Evolutionary conservation across 805 yeast species (phyloP).

Genomic region (Yarrowia porcina): DNA sequence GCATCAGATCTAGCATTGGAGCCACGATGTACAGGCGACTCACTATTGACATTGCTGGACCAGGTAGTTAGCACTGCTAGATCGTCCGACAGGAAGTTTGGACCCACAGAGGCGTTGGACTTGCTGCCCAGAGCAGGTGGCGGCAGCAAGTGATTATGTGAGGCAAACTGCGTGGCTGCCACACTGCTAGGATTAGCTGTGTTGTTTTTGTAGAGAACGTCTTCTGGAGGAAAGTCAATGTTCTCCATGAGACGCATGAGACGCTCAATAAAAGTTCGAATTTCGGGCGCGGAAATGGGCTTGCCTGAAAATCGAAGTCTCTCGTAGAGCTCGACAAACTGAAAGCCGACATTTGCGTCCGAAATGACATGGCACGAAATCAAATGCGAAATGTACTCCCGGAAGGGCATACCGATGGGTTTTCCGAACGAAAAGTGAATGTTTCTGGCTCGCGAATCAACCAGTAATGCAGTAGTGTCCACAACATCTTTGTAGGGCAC

Average conservation of each 20-base stretch:
- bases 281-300: conserved; percentile 55
- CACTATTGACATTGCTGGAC: conserved; percentile 17
- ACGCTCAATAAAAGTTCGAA: conserved; percentile 56
- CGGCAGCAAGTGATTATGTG: not conserved
- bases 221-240: conserved; percentile 19
- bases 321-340: conserved; percentile 59
- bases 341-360: conserved; percentile 29
- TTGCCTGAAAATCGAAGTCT: conserved; percentile 62
- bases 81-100: conserved; percentile 9
- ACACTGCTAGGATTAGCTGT: conserved; percentile 13
- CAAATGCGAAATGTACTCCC: conserved; percentile 52
- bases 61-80: conserved; percentile 6
- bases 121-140: conserved; percentile 5
- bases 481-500: conserved; percentile 35
- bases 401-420: conserved; percentile 36
- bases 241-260: conserved; percentile 16
- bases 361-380: conserved; percentile 33
- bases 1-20: conserved; percentile 5
- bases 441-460: conserved; percentile 36
- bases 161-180: not conserved
- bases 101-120: conserved; percentile 9
- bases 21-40: conserved; percentile 15
- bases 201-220: conserved; percentile 4
- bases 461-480: conserved; percentile 34
- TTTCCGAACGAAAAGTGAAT: conserved; percentile 43